Percentiles rank a stretch among this genome's conserved stretches.
These are phyloP conservation scores for Naematelia encephala DNA, from an alignment of 768 basidiomycete genomes.

Conservation along the genomic window DNA sequence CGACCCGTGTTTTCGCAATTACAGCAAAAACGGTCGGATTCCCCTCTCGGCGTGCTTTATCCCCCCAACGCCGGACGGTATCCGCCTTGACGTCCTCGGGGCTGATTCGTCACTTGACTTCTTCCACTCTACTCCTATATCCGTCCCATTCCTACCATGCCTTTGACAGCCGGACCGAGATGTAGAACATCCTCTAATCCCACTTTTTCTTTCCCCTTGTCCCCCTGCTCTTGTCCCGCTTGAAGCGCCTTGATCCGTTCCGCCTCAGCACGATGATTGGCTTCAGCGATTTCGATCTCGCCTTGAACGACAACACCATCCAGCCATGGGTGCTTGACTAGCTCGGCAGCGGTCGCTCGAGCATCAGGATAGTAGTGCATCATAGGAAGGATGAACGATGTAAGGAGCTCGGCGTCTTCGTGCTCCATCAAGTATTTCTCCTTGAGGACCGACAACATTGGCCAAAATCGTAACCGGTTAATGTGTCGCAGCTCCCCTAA, in stretches of 20 bases:
- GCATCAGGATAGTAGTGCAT: slow-evolving; percentile 81
- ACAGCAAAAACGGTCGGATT: background rate
- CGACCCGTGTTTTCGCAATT: too few relatives aligned
- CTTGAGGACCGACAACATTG: slow-evolving; percentile 74
- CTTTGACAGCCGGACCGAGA: slow-evolving; percentile 40
- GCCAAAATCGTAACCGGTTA: slow-evolving; percentile 79
- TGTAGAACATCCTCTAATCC: slow-evolving; percentile 33
- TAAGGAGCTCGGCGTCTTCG: slow-evolving; percentile 73
- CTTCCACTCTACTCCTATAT: slow-evolving; percentile 21
- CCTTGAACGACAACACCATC: slow-evolving; percentile 81
- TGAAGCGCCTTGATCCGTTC: slow-evolving; percentile 16
- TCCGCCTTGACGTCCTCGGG: too few relatives aligned
- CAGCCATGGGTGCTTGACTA: slow-evolving; percentile 82
- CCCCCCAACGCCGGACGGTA: too few relatives aligned
- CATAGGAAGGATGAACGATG: slow-evolving; percentile 83
- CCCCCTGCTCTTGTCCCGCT: background rate
- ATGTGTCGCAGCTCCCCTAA: slow-evolving; percentile 86
- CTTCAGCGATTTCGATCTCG: slow-evolving; percentile 64
- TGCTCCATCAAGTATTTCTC: slow-evolving; percentile 95
- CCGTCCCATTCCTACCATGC: slow-evolving; percentile 44
- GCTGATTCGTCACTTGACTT: too few relatives aligned
- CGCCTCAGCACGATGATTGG: slow-evolving; percentile 19
- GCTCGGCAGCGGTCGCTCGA: slow-evolving; percentile 80
- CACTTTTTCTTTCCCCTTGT: slow-evolving; percentile 15
- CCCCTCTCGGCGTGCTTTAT: background rate